phyloP scores from a whole-genome alignment of 1,139 yeast genomes.

The Scheffersomyces illinoinensis region DNA sequence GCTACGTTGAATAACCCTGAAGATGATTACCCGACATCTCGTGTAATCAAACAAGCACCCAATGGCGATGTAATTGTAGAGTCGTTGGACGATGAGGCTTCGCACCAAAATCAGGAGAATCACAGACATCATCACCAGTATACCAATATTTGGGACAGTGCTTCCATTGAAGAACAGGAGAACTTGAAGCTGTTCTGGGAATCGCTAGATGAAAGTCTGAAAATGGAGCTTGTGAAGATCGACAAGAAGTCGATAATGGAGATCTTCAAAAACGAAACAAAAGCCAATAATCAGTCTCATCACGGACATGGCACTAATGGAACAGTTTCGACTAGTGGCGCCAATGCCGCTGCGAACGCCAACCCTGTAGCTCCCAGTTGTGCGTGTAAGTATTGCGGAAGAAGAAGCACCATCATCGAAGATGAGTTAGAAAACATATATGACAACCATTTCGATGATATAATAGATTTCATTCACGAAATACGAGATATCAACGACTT shows the following conservation, averaged over 20 bases:
- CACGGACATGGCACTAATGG: constrained; percentile 1
- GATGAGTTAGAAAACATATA: constrained; percentile 63
- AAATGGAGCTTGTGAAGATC: constrained; percentile 61
- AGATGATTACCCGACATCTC: constrained; percentile 68
- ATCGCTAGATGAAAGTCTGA: constrained; percentile 58
- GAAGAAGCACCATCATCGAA: constrained; percentile 71
- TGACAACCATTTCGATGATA: constrained; percentile 61
- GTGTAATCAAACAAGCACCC: constrained; percentile 71
- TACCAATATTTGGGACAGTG: constrained; percentile 57
- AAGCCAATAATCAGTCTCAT: constrained; percentile 9
- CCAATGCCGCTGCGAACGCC: constrained; percentile 6
- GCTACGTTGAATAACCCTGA: constrained; percentile 57
- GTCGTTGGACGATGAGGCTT: constrained; percentile 33
- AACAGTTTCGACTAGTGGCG: not conserved
- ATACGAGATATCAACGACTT: constrained; percentile 43
- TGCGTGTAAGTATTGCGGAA: constrained; percentile 79
- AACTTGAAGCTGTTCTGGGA: constrained; percentile 71
- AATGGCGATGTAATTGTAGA: constrained; percentile 76
- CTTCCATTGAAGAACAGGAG: constrained; percentile 58
- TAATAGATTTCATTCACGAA: constrained; percentile 40
- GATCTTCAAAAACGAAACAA: constrained; percentile 48
- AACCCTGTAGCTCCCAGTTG: constrained; percentile 34
- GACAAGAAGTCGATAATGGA: constrained; percentile 72
- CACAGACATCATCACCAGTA: constrained; percentile 13
- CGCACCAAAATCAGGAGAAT: constrained; percentile 13